Evolutionary conservation across 1,284 basidiomycete genomes (phyloP).

Genomic region (Testicularia cyperi): DNA sequence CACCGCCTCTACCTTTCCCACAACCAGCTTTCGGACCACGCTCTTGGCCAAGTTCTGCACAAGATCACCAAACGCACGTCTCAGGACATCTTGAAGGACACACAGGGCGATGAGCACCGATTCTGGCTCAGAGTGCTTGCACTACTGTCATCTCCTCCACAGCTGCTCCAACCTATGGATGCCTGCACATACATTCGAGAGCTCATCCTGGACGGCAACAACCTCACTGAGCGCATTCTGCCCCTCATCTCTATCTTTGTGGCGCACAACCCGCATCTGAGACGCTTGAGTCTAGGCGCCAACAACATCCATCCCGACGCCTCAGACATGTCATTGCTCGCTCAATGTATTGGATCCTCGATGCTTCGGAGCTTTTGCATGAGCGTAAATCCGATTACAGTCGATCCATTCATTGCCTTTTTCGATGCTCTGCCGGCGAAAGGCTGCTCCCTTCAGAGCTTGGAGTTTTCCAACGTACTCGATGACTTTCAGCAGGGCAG

Average conservation of each 20-base stretch:
- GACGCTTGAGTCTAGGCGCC: slow-evolving; percentile 3
- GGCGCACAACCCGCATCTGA: slow-evolving; percentile 3
- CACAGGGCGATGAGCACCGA: too few species aligned
- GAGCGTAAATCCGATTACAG: slow-evolving; percentile 12
- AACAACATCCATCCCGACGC: slow-evolving; percentile 8
- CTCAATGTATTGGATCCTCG: slow-evolving; percentile 4
- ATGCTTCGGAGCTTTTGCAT: slow-evolving; percentile 4
- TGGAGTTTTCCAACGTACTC: slow-evolving; percentile 8
- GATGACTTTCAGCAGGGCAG: neutral
- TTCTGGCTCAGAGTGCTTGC: slow-evolving; percentile 1
- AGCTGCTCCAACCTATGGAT: too few species aligned
- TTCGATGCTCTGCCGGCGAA: slow-evolving; percentile 14
- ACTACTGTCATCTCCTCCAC: too few species aligned
- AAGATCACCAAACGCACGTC: too few species aligned
- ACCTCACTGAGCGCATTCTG: slow-evolving; percentile 9
- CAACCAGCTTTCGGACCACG: too few species aligned
- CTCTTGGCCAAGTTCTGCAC: too few species aligned
- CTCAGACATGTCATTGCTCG: neutral
- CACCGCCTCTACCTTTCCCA: too few species aligned
- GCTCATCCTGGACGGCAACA: slow-evolving; percentile 9
- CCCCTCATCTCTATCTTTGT: slow-evolving; percentile 8
- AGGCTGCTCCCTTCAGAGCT: slow-evolving; percentile 7
- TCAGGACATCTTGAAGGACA: too few species aligned
- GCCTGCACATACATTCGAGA: neutral
- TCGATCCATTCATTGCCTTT: slow-evolving; percentile 8